Evolutionary conservation across 768 basidiomycete species (phyloP), one percentile per base, ranked within the genome.

Genomic region (Coprinellus micaceus): DNA sequence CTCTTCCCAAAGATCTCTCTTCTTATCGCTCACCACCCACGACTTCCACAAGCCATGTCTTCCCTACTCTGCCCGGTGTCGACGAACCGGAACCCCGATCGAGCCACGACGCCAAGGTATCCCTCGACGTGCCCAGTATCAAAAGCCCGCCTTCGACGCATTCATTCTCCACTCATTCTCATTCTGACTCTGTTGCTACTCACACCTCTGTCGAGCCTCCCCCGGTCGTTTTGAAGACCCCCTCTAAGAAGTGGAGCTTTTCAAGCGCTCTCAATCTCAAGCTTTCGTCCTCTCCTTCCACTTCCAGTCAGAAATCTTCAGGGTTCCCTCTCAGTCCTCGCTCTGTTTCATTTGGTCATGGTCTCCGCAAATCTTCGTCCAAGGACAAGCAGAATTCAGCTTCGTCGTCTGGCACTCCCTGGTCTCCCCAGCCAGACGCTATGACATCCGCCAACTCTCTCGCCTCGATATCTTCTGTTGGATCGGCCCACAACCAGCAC

Each of bases 191-290:
- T 13, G 26, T 12, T n/a, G 28, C 30, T 19, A 73, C 56, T 62
- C 66, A 41, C 69, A 67, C 65, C 67, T 61, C 65, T 75, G 72
- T 60, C 71, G 67, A 62, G 73, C 61, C 65, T 13, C 77, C 84
- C 13, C 77, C 84, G 39, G 65, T 74, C 15, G 74, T 79, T 41
- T 74, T 79, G 51, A 90, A 89, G 74, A 89, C 89, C 2, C 91
- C 92, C 30, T 91, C 89, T n/a, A 94, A 94, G 81, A 95, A 95
- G 71, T 95, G 93, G 93, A 94, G 92, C 67, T 89, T 95, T 69
- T 89, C 90, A n/a, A 88, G 81, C 60, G 90, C 89, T 22, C 74
- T 94, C 3, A 91, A 89, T 61, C 80, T 89, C 68, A 90, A 82
- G 66, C 70, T 91, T 50, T 80, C 85, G 13, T 80, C 80, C 56